A percentile compares a stretch with the other conserved stretches of the same genome.
Evolutionary conservation across 2,329 filamentous ascomycete species (phyloP).

Genomic region (Cladosporium sp.): DNA sequence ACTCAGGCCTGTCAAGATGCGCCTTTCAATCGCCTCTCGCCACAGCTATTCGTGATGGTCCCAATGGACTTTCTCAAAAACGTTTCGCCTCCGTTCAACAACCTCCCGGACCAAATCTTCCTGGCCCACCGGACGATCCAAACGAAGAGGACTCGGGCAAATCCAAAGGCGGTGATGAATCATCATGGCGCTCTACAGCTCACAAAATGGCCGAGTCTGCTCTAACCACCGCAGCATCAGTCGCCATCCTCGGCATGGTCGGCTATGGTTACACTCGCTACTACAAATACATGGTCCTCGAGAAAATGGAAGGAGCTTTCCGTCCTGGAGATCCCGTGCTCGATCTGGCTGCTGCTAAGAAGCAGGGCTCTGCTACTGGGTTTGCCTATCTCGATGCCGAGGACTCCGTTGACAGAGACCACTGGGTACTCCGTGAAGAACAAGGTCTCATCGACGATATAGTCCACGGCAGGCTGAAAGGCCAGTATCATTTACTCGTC

Average conservation of each 20-base stretch:
- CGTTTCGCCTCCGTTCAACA: constrained; percentile 11
- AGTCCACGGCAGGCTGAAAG: constrained; percentile 64
- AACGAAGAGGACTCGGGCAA: constrained; percentile 17
- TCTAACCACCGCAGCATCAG: constrained; percentile 48
- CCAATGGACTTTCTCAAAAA: constrained; percentile 2
- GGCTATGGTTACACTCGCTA: constrained; percentile 60
- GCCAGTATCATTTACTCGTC: constrained; percentile 87
- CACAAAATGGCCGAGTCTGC: constrained; percentile 52
- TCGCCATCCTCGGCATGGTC: constrained; percentile 50
- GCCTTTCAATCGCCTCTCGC: not conserved
- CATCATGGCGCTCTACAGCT: constrained; percentile 32
- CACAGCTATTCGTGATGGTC: not conserved
- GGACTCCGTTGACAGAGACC: constrained; percentile 54
- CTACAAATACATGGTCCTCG: constrained; percentile 82
- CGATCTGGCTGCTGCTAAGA: constrained; percentile 51
- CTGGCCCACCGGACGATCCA: constrained; percentile 19
- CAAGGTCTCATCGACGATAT: constrained; percentile 80
- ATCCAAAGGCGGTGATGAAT: constrained; percentile 13
- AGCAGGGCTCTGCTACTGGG: constrained; percentile 24
- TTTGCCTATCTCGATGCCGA: constrained; percentile 28
- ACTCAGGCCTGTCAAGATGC: not conserved
- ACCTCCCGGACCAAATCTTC: constrained; percentile 18
- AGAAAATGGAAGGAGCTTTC: constrained; percentile 91
- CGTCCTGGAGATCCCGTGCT: constrained; percentile 77
- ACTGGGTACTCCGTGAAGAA: constrained; percentile 82